Conservation (phyloP, 768 basidiomycete genomes). For the Epithele typhae region DNA sequence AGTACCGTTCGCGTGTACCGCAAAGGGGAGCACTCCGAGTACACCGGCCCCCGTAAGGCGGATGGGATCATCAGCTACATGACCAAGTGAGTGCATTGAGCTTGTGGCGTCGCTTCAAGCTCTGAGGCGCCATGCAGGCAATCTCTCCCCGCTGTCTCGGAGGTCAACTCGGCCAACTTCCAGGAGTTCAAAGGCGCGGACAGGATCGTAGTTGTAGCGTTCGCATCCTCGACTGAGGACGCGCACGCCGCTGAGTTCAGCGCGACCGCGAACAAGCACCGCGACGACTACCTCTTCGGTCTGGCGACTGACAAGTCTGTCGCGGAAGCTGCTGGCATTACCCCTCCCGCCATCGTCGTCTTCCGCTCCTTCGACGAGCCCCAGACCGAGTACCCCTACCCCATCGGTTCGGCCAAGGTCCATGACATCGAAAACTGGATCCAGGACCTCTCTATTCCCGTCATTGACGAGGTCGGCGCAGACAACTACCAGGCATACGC, state of each 20-base stretch:
- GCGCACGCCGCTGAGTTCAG: constrained; percentile 71
- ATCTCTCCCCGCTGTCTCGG: constrained; percentile 88
- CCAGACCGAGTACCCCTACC: constrained; percentile 60
- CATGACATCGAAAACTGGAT: constrained; percentile 75
- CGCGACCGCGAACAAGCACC: constrained; percentile 77
- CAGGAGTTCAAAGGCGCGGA: constrained; percentile 85
- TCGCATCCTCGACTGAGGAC: constrained; percentile 69
- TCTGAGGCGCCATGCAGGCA: constrained; percentile 49
- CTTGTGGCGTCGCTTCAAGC: constrained; percentile 4
- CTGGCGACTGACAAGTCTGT: constrained; percentile 66
- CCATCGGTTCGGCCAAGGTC: constrained; percentile 46
- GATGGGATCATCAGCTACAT: constrained; percentile 97
- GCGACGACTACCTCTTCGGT: constrained; percentile 94
- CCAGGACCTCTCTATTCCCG: constrained; percentile 76
- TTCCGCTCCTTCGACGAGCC: constrained; percentile 94
- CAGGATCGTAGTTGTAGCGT: constrained; percentile 87
- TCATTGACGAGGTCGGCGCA: constrained; percentile 88
- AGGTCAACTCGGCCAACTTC: constrained; percentile 71
- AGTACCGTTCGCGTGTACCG: constrained; percentile 92
- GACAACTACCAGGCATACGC: constrained; percentile 93
- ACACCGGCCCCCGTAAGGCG: constrained; percentile 85
- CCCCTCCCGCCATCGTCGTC: constrained; percentile 80
- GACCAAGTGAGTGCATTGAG: constrained; percentile 66
- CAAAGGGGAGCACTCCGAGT: constrained; percentile 75
- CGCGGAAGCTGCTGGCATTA: constrained; percentile 67